Conservation (phyloP, 345 rosid species). For the Carallia brachiata region DNA sequence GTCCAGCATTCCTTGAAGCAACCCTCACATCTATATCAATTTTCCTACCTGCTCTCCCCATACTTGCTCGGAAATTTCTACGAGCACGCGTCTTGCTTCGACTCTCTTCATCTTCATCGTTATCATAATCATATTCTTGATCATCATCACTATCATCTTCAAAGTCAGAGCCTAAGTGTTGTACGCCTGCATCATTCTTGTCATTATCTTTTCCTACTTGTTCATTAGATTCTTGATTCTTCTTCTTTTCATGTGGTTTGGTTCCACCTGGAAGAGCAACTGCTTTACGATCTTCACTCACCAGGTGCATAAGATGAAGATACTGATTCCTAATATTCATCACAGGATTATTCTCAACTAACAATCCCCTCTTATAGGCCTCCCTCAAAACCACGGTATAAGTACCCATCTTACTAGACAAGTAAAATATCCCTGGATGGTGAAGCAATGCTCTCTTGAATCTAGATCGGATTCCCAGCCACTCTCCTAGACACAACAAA, state of each 20-base stretch:
- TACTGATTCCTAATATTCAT: slow-evolving; percentile 57
- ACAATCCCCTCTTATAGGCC: slow-evolving; percentile 65
- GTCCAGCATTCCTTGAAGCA: slow-evolving; percentile 12
- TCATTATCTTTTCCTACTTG: slow-evolving; percentile 29
- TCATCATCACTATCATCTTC: slow-evolving; percentile 37
- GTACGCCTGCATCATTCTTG: slow-evolving; percentile 21
- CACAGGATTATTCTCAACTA: slow-evolving; percentile 59
- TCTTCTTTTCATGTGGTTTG: slow-evolving; percentile 38
- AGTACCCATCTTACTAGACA: slow-evolving; percentile 64
- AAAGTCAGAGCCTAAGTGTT: slow-evolving; percentile 34
- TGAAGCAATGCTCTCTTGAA: slow-evolving; percentile 77
- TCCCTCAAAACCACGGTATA: slow-evolving; percentile 79
- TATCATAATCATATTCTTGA: slow-evolving; percentile 21
- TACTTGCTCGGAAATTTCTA: not conserved
- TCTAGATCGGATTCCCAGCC: slow-evolving; percentile 75
- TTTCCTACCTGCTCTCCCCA: slow-evolving; percentile 9
- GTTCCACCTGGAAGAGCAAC: slow-evolving; percentile 33
- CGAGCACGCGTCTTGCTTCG: not conserved
- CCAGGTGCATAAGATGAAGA: slow-evolving; percentile 72
- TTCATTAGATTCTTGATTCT: slow-evolving; percentile 27
- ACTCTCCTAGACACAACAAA: slow-evolving; percentile 60
- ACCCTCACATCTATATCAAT: slow-evolving; percentile 10
- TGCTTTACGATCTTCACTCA: slow-evolving; percentile 40
- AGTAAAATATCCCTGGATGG: slow-evolving; percentile 71
- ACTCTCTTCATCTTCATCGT: slow-evolving; percentile 32